A percentile compares a stretch with the other conserved stretches of the same genome.
Conservation (phyloP, 1,284 basidiomycete genomes). For the Apiotrichum montevideense region DNA sequence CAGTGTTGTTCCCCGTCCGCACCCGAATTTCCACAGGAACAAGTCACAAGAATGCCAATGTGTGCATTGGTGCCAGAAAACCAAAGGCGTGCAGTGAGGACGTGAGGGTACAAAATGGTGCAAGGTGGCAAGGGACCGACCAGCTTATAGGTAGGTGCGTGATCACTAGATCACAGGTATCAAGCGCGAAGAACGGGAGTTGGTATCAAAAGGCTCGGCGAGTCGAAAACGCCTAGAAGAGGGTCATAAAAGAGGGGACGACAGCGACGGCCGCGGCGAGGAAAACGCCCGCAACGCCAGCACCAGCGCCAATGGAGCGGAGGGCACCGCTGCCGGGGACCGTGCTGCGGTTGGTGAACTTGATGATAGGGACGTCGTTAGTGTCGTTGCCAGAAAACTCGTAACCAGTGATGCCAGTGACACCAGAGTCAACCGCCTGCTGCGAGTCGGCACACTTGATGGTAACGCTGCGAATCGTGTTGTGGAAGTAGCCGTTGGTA, state of each 20-base stretch:
- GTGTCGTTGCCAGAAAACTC: slow-evolving; percentile 26
- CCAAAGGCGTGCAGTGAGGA: too few species aligned
- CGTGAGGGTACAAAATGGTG: too few species aligned
- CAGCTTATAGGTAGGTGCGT: too few species aligned
- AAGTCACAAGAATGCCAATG: too few species aligned
- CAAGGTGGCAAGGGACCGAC: too few species aligned
- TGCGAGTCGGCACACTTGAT: slow-evolving; percentile 27
- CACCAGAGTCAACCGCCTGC: slow-evolving; percentile 7
- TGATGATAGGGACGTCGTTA: slow-evolving; percentile 20
- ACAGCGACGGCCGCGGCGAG: background rate
- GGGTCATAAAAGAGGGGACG: background rate
- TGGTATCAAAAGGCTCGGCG: too few species aligned
- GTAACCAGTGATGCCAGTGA: slow-evolving; percentile 23
- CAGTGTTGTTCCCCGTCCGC: too few species aligned
- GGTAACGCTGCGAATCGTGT: slow-evolving; percentile 31
- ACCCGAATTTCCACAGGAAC: too few species aligned
- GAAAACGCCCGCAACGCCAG: background rate
- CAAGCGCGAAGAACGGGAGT: too few species aligned
- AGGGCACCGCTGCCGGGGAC: background rate
- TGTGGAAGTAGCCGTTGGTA: slow-evolving; percentile 45
- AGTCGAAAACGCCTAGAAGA: background rate
- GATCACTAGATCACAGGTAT: too few species aligned
- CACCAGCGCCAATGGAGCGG: background rate
- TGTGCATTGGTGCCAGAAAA: too few species aligned
- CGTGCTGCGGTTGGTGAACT: slow-evolving; percentile 12